phyloP scores from a whole-genome alignment of 1,139 yeast species.

The Insectozyma bohioensis region DNA sequence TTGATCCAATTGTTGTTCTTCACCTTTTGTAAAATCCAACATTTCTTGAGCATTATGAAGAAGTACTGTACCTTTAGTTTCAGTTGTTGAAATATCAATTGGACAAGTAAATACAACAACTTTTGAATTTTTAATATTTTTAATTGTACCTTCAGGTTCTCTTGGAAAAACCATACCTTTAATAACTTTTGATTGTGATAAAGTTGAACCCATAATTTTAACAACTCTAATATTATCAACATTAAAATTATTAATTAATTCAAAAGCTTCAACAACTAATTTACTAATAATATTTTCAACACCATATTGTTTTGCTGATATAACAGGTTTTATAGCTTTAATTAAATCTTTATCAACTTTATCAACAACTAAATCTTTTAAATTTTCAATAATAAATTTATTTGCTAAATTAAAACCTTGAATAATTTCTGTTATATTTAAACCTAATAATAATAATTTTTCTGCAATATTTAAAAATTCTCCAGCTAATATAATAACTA shows the following conservation, averaged over 20 bases:
- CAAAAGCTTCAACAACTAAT: constrained; percentile 85
- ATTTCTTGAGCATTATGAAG: constrained; percentile 95
- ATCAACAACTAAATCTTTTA: constrained; percentile 67
- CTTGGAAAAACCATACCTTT: constrained; percentile 98
- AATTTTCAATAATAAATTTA: constrained; percentile 65
- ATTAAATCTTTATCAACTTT: constrained; percentile 55
- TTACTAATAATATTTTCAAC: constrained; percentile 73
- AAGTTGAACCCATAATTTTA: constrained; percentile 90
- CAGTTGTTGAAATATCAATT: constrained; percentile 90
- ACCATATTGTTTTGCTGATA: constrained; percentile 93
- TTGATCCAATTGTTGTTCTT: constrained; percentile 88
- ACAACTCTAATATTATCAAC: constrained; percentile 94
- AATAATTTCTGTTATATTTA: constrained; percentile 84
- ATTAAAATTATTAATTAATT: constrained; percentile 76
- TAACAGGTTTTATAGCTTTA: constrained; percentile 82
- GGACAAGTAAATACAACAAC: constrained; percentile 95
- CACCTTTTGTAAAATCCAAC: constrained; percentile 95
- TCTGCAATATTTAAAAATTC: constrained; percentile 84
- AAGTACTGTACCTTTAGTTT: constrained; percentile 95
- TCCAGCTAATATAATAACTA: constrained; percentile 72
- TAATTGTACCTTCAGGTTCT: constrained; percentile 90
- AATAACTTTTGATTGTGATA: constrained; percentile 72
- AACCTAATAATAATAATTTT: constrained; percentile 77
- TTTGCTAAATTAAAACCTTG: constrained; percentile 88
- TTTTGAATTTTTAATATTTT: constrained; percentile 67